Conservation (phyloP, 2,329 filamentous ascomycete genomes). For the Colletotrichum theobromicola region DNA sequence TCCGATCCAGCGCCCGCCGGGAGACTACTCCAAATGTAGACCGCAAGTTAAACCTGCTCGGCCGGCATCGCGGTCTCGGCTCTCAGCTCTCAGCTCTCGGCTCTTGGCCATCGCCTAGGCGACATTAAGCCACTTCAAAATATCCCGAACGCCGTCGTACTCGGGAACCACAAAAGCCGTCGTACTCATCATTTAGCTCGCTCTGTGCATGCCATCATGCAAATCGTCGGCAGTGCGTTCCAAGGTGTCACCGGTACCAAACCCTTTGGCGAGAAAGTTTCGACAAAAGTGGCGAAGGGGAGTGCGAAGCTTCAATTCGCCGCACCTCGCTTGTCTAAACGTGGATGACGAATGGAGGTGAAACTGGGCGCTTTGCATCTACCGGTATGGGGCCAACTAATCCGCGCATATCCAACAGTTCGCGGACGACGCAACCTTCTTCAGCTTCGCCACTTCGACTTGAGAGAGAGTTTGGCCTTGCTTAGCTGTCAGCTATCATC, state of each 20-base stretch:
- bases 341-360: neutral
- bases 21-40: neutral
- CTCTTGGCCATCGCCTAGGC: too few relatives aligned
- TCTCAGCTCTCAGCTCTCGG: too few relatives aligned
- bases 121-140: neutral
- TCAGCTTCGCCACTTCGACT: neutral
- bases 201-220: neutral
- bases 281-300: neutral
- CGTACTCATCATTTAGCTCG: neutral
- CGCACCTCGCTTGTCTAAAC: neutral
- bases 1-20: neutral
- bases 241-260: neutral
- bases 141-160: neutral
- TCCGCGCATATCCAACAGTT: neutral
- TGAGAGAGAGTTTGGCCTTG: neutral
- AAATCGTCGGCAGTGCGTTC: neutral
- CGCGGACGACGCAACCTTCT: neutral
- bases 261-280: neutral
- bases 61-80: neutral
- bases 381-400: neutral
- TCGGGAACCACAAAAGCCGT: too few relatives aligned
- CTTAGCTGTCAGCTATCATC: neutral
- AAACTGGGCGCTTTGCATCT: neutral
- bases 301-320: neutral
- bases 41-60: neutral